Conservation (phyloP, 176 grass and related monocot species). For the Oryza meridionalis region DNA sequence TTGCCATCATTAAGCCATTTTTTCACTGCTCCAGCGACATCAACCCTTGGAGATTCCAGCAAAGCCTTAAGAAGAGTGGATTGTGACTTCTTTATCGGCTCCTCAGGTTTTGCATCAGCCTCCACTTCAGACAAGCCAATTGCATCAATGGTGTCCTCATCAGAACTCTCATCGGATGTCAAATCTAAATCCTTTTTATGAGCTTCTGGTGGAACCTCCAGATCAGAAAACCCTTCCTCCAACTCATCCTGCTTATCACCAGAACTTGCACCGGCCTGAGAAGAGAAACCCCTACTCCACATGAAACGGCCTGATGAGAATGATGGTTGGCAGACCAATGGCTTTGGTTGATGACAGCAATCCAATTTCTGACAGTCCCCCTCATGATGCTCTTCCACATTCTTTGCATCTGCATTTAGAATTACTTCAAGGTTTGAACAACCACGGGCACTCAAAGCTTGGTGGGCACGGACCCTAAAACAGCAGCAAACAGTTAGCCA, state of each 20-base stretch:
- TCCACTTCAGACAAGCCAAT: slow-evolving; percentile 39
- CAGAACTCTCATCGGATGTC: slow-evolving; percentile 58
- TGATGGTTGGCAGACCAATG: slow-evolving; percentile 10
- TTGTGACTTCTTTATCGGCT: not conserved
- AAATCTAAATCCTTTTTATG: slow-evolving; percentile 39
- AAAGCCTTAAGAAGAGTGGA: slow-evolving; percentile 50
- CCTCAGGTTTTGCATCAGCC: slow-evolving; percentile 39
- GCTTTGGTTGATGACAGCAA: slow-evolving; percentile 41
- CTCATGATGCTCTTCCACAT: not conserved
- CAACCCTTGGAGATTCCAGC: slow-evolving; percentile 38
- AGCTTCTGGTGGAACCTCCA: slow-evolving; percentile 61
- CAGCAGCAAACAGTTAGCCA: not conserved
- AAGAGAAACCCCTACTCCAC: slow-evolving; percentile 65
- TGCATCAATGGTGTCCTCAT: slow-evolving; percentile 50
- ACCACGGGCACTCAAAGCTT: slow-evolving; percentile 34
- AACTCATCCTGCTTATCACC: slow-evolving; percentile 58
- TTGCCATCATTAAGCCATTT: slow-evolving; percentile 77
- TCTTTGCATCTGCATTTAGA: slow-evolving; percentile 35
- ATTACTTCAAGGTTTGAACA: slow-evolving; percentile 28
- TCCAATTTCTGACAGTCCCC: slow-evolving; percentile 29
- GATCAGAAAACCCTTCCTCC: slow-evolving; percentile 86
- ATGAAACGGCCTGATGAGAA: slow-evolving; percentile 35
- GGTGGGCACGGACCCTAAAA: slow-evolving; percentile 37
- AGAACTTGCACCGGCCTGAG: slow-evolving; percentile 58
- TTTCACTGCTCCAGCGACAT: slow-evolving; percentile 38